Conservation (phyloP, 371 early-diverging fungal genomes). For the Mucor circinelloides region DNA sequence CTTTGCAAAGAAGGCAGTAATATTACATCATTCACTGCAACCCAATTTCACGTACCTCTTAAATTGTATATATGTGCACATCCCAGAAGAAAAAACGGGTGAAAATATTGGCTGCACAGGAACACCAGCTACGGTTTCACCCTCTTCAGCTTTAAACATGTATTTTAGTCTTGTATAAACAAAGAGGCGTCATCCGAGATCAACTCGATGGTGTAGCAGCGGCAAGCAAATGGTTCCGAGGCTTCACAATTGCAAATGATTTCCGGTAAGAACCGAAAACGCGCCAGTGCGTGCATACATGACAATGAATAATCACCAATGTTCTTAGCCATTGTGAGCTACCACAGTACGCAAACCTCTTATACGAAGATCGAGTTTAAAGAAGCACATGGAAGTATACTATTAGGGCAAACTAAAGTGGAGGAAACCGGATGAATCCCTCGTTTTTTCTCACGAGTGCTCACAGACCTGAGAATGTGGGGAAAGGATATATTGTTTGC, state of each 20-base stretch:
- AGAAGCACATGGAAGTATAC: background rate
- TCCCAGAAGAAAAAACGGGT: too few species aligned
- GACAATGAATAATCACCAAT: background rate
- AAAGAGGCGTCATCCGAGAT: background rate
- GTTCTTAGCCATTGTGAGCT: background rate
- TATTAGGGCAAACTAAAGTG: background rate
- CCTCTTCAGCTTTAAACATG: background rate
- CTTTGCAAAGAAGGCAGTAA: too few species aligned
- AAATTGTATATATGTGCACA: too few species aligned
- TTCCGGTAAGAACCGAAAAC: background rate
- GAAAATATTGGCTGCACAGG: too few species aligned
- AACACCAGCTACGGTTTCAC: background rate
- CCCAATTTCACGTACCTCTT: too few species aligned
- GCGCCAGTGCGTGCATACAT: background rate
- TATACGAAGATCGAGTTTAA: background rate
- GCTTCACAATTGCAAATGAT: background rate
- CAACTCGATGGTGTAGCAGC: background rate
- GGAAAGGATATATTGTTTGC: background rate
- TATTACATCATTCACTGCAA: too few species aligned
- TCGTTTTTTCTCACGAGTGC: slow-evolving; percentile 7
- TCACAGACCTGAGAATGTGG: background rate
- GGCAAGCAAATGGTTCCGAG: background rate
- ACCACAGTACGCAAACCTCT: background rate
- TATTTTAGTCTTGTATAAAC: background rate
- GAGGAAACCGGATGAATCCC: slow-evolving; percentile 5